Percentiles rank a stretch among this genome's conserved stretches.
Conservation (phyloP, 352 stramenopile species). For the Vaucheria bursata region DNA sequence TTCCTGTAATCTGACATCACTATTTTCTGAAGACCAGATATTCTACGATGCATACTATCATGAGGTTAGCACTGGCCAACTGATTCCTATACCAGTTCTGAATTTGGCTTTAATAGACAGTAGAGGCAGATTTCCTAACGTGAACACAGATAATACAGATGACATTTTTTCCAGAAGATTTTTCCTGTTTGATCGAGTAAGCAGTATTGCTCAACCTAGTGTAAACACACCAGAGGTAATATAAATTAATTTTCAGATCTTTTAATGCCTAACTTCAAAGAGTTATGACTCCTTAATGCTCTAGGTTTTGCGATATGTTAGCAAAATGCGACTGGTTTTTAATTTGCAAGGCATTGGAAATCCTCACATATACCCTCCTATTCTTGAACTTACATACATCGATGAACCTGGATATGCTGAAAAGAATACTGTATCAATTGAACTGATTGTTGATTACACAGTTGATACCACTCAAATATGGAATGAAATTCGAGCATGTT, state of each 20-base stretch:
- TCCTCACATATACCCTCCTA: conserved; percentile 42
- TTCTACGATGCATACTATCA: conserved; percentile 82
- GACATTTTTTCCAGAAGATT: conserved; percentile 79
- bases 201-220: too few species aligned
- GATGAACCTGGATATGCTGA: conserved; percentile 18
- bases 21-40: conserved; percentile 42
- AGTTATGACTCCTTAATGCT: too few species aligned
- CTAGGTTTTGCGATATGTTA: conserved; percentile 46
- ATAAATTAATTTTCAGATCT: too few species aligned
- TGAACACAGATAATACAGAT: conserved; percentile 65
- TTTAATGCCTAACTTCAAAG: too few species aligned
- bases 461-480: conserved; percentile 67
- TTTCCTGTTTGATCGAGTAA: conserved; percentile 75
- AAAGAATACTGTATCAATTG: conserved; percentile 40
- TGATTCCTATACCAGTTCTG: conserved; percentile 73
- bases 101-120: conserved; percentile 69
- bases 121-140: conserved; percentile 60
- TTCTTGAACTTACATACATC: conserved; percentile 49
- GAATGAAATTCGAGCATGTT: conserved; percentile 62
- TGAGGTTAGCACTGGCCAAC: conserved; percentile 57
- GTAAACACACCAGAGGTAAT: too few species aligned
- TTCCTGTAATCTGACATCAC: conserved; percentile 20
- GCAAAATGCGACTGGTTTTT: conserved; percentile 37
- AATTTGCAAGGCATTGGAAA: conserved; percentile 14
- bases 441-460: conserved; percentile 72